A percentile compares a stretch with the other conserved stretches of the same genome.
These are phyloP conservation scores for Trichocladium antarcticum DNA, from an alignment of 495 filamentous ascomycete species.

Conservation along the genomic window DNA sequence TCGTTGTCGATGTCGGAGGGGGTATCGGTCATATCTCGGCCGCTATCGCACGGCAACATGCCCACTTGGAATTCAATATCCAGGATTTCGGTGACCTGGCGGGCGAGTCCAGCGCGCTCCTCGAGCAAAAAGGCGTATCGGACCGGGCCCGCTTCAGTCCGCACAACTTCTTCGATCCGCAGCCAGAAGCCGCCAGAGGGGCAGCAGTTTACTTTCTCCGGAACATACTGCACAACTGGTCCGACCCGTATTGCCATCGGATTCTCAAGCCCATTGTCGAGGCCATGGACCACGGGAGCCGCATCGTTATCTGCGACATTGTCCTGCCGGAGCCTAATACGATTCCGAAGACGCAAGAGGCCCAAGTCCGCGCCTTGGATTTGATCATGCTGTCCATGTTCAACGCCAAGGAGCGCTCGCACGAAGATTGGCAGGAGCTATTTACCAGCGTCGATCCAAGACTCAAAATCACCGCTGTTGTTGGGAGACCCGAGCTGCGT, in stretches of 20 bases:
- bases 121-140: neutral
- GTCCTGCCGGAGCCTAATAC: constrained; percentile 22
- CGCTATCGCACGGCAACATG: constrained; percentile 26
- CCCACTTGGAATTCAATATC: constrained; percentile 28
- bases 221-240: constrained; percentile 37
- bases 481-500: constrained; percentile 9
- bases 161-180: constrained; percentile 32
- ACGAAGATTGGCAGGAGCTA: constrained; percentile 11
- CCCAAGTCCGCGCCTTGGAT: constrained; percentile 8
- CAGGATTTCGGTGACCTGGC: constrained; percentile 25
- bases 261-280: constrained; percentile 29
- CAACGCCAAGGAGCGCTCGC: constrained; percentile 11
- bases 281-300: constrained; percentile 24
- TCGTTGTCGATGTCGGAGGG: constrained; percentile 33
- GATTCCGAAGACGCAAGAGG: constrained; percentile 5
- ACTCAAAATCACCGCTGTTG: constrained; percentile 3
- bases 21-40: constrained; percentile 32
- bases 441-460: constrained; percentile 9
- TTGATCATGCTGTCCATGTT: constrained; percentile 15
- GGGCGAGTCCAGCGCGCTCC: neutral
- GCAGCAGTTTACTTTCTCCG: constrained; percentile 31
- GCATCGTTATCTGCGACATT: constrained; percentile 28
- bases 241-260: constrained; percentile 24
- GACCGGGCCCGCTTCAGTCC: constrained; percentile 20
- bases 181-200: constrained; percentile 19